phyloP scores from a whole-genome alignment of 2,329 filamentous ascomycete genomes.

The Pseudogymnoascus pannorum region DNA sequence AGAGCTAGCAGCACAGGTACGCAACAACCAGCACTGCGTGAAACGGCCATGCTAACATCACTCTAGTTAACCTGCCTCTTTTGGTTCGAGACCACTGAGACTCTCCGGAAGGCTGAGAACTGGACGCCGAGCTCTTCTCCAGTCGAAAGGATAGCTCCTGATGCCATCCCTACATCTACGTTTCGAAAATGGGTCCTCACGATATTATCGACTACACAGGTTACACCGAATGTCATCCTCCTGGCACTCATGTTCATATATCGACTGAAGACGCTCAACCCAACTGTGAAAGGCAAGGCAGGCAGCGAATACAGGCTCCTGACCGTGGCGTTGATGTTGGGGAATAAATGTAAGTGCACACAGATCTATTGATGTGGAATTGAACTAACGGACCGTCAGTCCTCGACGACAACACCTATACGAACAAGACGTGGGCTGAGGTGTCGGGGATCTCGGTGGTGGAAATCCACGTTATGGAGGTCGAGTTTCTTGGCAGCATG shows the following conservation, averaged over 20 bases:
- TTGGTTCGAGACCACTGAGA: slow-evolving; percentile 90
- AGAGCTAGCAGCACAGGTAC: slow-evolving; percentile 76
- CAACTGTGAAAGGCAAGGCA: slow-evolving; percentile 78
- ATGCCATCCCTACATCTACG: slow-evolving; percentile 68
- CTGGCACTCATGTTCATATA: slow-evolving; percentile 90
- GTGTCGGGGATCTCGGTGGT: slow-evolving; percentile 89
- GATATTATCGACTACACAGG: slow-evolving; percentile 87
- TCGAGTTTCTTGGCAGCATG: slow-evolving; percentile 99
- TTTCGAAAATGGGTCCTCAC: slow-evolving; percentile 93
- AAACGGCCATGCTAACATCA: slow-evolving; percentile 16
- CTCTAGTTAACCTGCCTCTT: slow-evolving; percentile 85
- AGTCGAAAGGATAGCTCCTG: slow-evolving; percentile 52
- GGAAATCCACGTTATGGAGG: slow-evolving; percentile 98
- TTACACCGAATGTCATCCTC: slow-evolving; percentile 90
- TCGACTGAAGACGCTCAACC: slow-evolving; percentile 82
- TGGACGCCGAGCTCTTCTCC: slow-evolving; percentile 32
- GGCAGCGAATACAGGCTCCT: slow-evolving; percentile 90
- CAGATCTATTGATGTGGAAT: neutral
- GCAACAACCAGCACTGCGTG: slow-evolving; percentile 23
- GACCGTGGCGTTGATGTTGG: slow-evolving; percentile 93
- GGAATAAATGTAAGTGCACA: slow-evolving; percentile 74
- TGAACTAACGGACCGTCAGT: slow-evolving; percentile 42
- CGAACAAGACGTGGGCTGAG: slow-evolving; percentile 98
- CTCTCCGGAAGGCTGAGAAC: slow-evolving; percentile 64
- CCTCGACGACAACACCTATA: slow-evolving; percentile 97